Evolutionary conservation across 225 moss, liverwort and hornwort genomes (phyloP).

Genomic region (Pleurozium schreberi): DNA sequence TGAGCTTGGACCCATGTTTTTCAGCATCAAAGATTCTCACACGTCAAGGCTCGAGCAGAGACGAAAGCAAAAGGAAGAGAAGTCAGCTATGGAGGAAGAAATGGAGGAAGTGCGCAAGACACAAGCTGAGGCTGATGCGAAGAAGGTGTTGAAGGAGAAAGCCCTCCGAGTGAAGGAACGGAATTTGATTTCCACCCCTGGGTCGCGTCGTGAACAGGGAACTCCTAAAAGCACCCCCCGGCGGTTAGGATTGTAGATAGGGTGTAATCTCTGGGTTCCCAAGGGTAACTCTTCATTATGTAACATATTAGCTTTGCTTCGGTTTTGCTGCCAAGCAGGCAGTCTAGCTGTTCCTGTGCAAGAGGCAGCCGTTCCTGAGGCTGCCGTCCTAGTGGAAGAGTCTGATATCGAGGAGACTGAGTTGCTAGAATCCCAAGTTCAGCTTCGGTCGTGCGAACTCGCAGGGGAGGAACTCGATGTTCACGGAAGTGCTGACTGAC

Average conservation of each 20-base stretch:
- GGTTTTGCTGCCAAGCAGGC: background rate
- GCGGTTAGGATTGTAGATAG: constrained; percentile 59
- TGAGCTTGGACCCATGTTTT: constrained; percentile 99
- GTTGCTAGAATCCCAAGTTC: background rate
- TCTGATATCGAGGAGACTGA: background rate
- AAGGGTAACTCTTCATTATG: background rate
- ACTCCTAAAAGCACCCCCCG: constrained; percentile 24
- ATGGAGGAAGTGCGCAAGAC: constrained; percentile 85
- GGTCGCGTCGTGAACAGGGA: constrained; percentile 45
- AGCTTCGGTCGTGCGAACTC: background rate
- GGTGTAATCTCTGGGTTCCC: background rate
- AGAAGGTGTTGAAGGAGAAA: constrained; percentile 49
- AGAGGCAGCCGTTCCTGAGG: background rate
- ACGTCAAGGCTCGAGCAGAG: constrained; percentile 83
- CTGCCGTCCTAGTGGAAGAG: background rate
- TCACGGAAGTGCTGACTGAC: background rate
- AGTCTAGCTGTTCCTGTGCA: background rate
- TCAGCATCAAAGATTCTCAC: constrained; percentile 90
- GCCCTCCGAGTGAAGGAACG: constrained; percentile 63
- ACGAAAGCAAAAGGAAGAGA: constrained; percentile 85
- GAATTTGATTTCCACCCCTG: constrained; percentile 59
- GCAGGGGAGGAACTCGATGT: background rate
- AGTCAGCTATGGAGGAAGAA: constrained; percentile 94
- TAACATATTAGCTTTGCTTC: background rate
- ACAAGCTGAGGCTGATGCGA: constrained; percentile 52